These are phyloP conservation scores for Dentipellis sp. DNA, from an alignment of 768 basidiomycete species.

Conservation along the genomic window DNA sequence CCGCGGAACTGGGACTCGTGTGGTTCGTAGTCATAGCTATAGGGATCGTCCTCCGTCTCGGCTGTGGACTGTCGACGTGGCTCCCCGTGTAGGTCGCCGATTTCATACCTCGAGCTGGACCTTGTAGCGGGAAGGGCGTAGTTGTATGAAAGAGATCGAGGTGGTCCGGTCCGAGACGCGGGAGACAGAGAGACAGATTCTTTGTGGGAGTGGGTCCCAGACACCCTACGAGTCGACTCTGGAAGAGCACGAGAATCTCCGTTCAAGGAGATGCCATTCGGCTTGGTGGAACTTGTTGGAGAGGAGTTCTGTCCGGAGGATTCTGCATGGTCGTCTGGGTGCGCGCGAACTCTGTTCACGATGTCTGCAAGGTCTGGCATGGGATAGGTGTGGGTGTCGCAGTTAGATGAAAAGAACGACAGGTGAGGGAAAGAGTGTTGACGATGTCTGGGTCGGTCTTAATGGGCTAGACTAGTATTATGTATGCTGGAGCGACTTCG, in stretches of 20 bases:
- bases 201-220: background rate
- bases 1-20: conserved; percentile 48
- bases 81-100: conserved; percentile 21
- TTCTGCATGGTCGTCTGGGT: background rate
- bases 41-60: conserved; percentile 26
- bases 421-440: no score
- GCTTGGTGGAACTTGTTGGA: background rate
- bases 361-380: background rate
- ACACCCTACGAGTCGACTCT: background rate
- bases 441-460: no score
- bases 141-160: conserved; percentile 60
- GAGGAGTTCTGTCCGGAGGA: background rate
- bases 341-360: background rate
- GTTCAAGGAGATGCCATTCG: background rate
- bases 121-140: conserved; percentile 28
- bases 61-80: conserved; percentile 18
- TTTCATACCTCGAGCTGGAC: conserved; percentile 16
- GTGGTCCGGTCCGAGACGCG: conserved; percentile 61
- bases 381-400: background rate
- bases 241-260: background rate
- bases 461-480: no score
- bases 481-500: no score
- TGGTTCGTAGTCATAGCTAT: conserved; percentile 23
- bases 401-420: no score
- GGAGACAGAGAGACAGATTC: conserved; percentile 30